Conservation (phyloP, 139 green algal genomes). For the Edaphochlamys debaryana region DNA sequence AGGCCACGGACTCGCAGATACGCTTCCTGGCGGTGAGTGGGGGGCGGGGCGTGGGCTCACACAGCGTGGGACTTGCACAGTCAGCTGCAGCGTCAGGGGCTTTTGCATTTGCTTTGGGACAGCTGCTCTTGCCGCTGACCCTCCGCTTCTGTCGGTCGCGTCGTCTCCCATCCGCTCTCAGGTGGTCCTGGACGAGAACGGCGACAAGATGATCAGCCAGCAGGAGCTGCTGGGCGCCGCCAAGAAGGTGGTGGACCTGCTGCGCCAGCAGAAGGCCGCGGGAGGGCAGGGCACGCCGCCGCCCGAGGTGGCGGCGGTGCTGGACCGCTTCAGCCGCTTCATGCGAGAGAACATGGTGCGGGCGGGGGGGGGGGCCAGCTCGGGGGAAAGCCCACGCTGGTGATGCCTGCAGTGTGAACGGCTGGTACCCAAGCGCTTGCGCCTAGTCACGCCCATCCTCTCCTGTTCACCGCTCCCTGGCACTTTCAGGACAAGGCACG, state of each 20-base stretch:
- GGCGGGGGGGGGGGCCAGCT: too few relatives aligned
- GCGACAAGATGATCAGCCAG: constrained; percentile 26
- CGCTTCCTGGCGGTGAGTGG: constrained; percentile 47
- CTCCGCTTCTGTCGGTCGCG: not conserved
- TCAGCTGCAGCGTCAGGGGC: too few relatives aligned
- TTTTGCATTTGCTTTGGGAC: too few relatives aligned
- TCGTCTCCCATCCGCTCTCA: not conserved
- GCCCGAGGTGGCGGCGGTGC: constrained; percentile 11
- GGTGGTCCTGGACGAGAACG: constrained; percentile 49
- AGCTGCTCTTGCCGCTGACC: too few relatives aligned
- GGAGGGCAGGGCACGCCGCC: not conserved
- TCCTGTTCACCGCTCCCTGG: too few relatives aligned
- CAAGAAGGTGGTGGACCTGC: constrained; percentile 24
- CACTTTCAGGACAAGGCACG: constrained; percentile 13
- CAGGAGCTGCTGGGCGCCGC: constrained; percentile 47
- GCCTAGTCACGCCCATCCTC: too few relatives aligned
- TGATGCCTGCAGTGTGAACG: too few relatives aligned
- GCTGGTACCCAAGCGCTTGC: too few relatives aligned
- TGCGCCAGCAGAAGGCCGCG: not conserved
- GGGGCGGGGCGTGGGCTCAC: too few relatives aligned
- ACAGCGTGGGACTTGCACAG: too few relatives aligned
- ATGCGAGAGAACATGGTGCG: constrained; percentile 41
- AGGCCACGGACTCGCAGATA: constrained; percentile 44
- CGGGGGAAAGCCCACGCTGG: too few relatives aligned
- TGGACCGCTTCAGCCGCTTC: constrained; percentile 29